Percentiles rank a stretch among this genome's conserved stretches.
Conservation (phyloP, 139 green algal species). For the Chlamydomonas schloesseri region DNA sequence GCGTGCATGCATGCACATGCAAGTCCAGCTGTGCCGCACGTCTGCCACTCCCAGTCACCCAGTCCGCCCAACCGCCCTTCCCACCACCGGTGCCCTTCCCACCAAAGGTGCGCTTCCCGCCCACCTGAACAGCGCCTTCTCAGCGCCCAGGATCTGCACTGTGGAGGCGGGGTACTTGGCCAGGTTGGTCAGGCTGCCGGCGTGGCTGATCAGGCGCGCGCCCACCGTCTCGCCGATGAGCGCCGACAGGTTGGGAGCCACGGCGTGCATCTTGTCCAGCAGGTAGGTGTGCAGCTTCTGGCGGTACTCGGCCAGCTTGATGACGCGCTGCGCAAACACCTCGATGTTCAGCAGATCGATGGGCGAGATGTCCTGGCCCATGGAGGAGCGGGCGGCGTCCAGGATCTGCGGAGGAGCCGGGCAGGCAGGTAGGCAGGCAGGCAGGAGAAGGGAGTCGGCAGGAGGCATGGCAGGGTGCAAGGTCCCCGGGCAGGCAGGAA, state of each 20-base stretch:
- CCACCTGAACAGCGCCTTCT: constrained; percentile 99
- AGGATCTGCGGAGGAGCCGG: constrained; percentile 61
- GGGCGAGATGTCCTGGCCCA: constrained; percentile 97
- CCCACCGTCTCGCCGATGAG: constrained; percentile 98
- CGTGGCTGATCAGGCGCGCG: constrained; percentile 95
- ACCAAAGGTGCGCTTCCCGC: too few species aligned
- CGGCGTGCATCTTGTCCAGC: constrained; percentile 86
- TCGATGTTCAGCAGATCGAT: constrained; percentile 99
- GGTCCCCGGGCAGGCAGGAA: too few species aligned
- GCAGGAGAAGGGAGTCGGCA: neutral
- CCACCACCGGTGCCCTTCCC: neutral
- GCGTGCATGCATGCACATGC: neutral
- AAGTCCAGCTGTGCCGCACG: too few species aligned
- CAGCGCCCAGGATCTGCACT: constrained; percentile 99
- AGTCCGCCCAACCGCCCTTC: neutral
- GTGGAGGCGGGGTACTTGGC: constrained; percentile 98
- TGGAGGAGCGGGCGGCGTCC: constrained; percentile 80
- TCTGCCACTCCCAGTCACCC: too few species aligned
- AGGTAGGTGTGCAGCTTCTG: constrained; percentile 84
- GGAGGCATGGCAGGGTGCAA: too few species aligned
- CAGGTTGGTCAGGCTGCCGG: constrained; percentile 95
- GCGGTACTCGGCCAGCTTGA: constrained; percentile 86
- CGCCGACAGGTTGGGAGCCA: constrained; percentile 96
- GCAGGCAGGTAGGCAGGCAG: neutral
- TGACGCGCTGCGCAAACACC: constrained; percentile 93